Conservation (phyloP, 148 eudicot species). For the Chenopodium formosanum region DNA sequence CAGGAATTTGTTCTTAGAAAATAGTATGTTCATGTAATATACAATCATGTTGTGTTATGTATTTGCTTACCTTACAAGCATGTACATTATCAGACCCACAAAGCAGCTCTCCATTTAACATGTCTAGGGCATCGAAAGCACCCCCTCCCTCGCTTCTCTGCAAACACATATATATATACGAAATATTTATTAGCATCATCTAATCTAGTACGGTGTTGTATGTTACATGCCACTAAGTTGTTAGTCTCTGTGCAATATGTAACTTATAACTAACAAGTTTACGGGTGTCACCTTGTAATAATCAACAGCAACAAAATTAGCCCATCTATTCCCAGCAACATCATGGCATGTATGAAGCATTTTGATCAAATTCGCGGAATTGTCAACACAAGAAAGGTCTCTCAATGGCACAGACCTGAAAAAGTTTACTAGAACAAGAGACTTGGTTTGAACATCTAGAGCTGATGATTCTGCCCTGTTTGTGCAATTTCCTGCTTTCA, state of each 20-base stretch:
- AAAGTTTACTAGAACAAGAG: slow-evolving; percentile 62
- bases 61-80: slow-evolving; percentile 37
- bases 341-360: slow-evolving; percentile 57
- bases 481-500: slow-evolving; percentile 52
- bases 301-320: slow-evolving; percentile 77
- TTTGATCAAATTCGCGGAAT: slow-evolving; percentile 41
- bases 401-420: slow-evolving; percentile 48
- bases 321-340: slow-evolving; percentile 66
- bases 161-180: not conserved
- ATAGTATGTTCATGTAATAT: not conserved
- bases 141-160: slow-evolving; percentile 95
- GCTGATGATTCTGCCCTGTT: slow-evolving; percentile 60
- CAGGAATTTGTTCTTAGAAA: too few species aligned
- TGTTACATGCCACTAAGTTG: too few species aligned
- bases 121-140: slow-evolving; percentile 60
- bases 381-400: slow-evolving; percentile 48
- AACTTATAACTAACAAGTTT: not conserved
- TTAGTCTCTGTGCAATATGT: not conserved
- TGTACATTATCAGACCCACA: slow-evolving; percentile 59
- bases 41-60: too few species aligned
- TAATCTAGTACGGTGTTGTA: not conserved
- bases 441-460: slow-evolving; percentile 50
- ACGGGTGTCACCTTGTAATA: slow-evolving; percentile 51
- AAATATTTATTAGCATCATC: not conserved
- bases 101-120: slow-evolving; percentile 63